Evolutionary conservation across 179 eudicot species (phyloP).

Genomic region (Drosera spatulata): DNA sequence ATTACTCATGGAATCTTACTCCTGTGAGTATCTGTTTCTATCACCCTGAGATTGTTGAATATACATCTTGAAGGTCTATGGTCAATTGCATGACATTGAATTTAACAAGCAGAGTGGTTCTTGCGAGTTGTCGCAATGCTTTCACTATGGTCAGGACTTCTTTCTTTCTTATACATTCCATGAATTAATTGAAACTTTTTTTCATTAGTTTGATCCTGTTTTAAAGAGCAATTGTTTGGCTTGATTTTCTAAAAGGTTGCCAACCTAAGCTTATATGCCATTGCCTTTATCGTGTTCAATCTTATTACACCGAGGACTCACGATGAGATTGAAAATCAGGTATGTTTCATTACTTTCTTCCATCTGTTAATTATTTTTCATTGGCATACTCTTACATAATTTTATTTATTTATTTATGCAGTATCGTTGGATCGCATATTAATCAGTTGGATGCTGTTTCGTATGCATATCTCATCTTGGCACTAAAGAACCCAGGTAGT

Average conservation of each 20-base stretch:
- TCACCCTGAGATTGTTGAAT: too few species aligned
- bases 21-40: too few species aligned
- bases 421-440: slow-evolving; percentile 91
- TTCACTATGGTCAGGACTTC: slow-evolving; percentile 72
- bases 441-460: slow-evolving; percentile 83
- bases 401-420: too few species aligned
- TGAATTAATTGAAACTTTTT: background rate
- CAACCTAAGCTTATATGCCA: slow-evolving; percentile 68
- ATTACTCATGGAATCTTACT: too few species aligned
- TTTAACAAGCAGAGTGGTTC: slow-evolving; percentile 79
- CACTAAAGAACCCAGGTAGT: slow-evolving; percentile 83
- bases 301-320: slow-evolving; percentile 32
- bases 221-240: background rate
- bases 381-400: too few species aligned
- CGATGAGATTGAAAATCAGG: slow-evolving; percentile 69
- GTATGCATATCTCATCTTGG: slow-evolving; percentile 67
- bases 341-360: slow-evolving; percentile 11
- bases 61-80: slow-evolving; percentile 63
- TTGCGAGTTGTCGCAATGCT: slow-evolving; percentile 92
- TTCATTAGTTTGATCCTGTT: background rate
- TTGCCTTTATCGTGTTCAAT: slow-evolving; percentile 66
- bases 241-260: slow-evolving; percentile 83
- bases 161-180: background rate
- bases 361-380: background rate
- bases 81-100: slow-evolving; percentile 89